Conservation (phyloP, 2,329 filamentous ascomycete genomes). For the Diaporthe destruens region DNA sequence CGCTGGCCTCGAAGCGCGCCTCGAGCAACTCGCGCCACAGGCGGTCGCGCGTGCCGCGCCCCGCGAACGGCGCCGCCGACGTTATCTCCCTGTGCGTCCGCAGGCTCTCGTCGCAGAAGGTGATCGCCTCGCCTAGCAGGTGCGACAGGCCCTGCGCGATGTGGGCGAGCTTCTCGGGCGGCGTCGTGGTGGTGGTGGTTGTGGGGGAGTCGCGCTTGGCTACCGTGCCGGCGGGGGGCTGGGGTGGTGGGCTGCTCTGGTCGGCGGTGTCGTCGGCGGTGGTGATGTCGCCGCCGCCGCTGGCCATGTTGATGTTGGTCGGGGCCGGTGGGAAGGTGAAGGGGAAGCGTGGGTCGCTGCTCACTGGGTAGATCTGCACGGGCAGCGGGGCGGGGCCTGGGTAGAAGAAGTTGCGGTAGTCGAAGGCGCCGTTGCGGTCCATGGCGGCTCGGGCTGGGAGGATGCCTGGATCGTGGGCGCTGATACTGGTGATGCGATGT, state of each 20-base stretch:
- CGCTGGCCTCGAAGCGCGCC: constrained; percentile 21
- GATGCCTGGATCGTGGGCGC: no score
- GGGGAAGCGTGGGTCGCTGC: constrained; percentile 30
- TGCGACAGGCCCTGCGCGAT: constrained; percentile 27
- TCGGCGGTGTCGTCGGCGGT: constrained; percentile 5
- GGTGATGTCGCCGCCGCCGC: neutral
- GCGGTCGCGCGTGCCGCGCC: constrained; percentile 32
- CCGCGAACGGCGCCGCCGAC: constrained; percentile 48
- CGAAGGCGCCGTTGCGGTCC: constrained; percentile 29
- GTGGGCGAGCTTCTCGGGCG: constrained; percentile 23
- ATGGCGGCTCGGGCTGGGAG: neutral
- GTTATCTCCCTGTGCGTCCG: constrained; percentile 55
- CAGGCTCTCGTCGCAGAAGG: constrained; percentile 31
- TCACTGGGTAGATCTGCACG: constrained; percentile 23
- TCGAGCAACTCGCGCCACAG: constrained; percentile 39
- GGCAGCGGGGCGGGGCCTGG: constrained; percentile 19
- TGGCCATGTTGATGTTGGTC: neutral
- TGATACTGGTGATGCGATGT: neutral
- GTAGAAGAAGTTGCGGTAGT: constrained; percentile 32
- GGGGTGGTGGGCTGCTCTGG: neutral
- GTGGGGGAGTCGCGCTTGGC: constrained; percentile 2
- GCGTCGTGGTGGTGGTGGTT: neutral
- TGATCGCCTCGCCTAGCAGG: constrained; percentile 31
- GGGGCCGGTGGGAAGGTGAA: constrained; percentile 5
- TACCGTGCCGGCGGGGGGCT: neutral